Evolutionary conservation across 768 basidiomycete species (phyloP).

Genomic region (Gymnopilus dilepis): DNA sequence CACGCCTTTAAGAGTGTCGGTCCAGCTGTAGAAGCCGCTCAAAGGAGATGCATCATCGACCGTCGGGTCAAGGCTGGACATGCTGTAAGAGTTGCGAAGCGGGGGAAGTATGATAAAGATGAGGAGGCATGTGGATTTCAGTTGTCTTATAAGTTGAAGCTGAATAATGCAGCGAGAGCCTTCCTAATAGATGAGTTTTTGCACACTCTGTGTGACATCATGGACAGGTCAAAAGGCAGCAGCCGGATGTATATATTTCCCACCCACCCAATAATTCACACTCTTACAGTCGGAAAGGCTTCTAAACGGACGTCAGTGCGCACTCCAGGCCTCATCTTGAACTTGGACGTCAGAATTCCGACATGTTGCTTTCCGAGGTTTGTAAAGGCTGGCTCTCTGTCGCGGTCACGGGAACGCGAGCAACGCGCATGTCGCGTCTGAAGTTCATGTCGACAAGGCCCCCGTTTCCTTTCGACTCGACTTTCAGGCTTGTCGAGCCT

Average conservation of each 20-base stretch:
- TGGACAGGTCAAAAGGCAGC: background rate
- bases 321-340: background rate
- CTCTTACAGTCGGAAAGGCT: background rate
- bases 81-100: slow-evolving; percentile 9
- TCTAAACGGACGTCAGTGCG: no score
- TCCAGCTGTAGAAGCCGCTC: slow-evolving; percentile 69
- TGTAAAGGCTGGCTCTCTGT: background rate
- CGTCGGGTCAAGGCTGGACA: slow-evolving; percentile 36
- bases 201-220: slow-evolving; percentile 13
- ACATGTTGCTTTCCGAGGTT: background rate
- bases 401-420: slow-evolving; percentile 19
- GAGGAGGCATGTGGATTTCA: background rate
- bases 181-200: slow-evolving; percentile 12
- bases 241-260: background rate
- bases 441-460: slow-evolving; percentile 19
- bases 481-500: slow-evolving; percentile 40
- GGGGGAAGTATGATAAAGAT: slow-evolving; percentile 1
- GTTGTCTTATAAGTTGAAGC: slow-evolving; percentile 4
- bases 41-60: slow-evolving; percentile 30
- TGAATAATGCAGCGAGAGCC: slow-evolving; percentile 8
- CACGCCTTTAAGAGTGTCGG: slow-evolving; percentile 68
- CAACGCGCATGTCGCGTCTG: slow-evolving; percentile 5
- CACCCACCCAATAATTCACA: background rate
- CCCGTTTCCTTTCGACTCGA: slow-evolving; percentile 27
- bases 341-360: no score